Conservation (phyloP, 192 early-diverging fungal species). For the Podila clonocystis region DNA sequence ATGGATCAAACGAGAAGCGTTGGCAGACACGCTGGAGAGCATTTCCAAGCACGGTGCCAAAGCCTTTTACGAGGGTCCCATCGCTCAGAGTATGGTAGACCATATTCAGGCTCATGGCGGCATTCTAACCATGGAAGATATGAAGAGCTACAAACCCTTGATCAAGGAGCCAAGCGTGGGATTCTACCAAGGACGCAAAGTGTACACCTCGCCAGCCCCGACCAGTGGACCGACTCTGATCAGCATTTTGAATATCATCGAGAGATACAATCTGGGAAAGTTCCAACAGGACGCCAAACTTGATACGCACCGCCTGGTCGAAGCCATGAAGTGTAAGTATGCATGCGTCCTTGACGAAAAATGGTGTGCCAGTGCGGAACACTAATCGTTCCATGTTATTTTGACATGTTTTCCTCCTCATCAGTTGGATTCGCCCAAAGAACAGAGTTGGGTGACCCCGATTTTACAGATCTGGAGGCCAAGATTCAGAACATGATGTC, state of each 20-base stretch:
- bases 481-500: conserved; percentile 70
- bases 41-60: conserved; percentile 70
- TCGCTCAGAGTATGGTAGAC: conserved; percentile 77
- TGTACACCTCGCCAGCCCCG: conserved; percentile 66
- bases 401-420: neutral
- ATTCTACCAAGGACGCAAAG: conserved; percentile 80
- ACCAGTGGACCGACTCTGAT: conserved; percentile 87
- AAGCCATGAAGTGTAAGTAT: conserved; percentile 80
- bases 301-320: conserved; percentile 85
- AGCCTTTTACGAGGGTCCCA: conserved; percentile 64
- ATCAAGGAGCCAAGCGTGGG: conserved; percentile 68
- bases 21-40: conserved; percentile 70
- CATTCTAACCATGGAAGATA: conserved; percentile 80
- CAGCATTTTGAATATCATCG: conserved; percentile 87
- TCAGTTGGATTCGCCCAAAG: conserved; percentile 82
- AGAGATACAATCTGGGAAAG: conserved; percentile 77
- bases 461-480: conserved; percentile 66
- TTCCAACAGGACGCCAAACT: conserved; percentile 64
- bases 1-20: conserved; percentile 62
- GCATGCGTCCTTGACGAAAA: too few relatives aligned
- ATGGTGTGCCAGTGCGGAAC: too few relatives aligned
- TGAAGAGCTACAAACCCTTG: conserved; percentile 71
- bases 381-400: neutral
- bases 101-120: conserved; percentile 73
- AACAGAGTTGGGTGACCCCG: conserved; percentile 84